Evolutionary conservation across 192 early-diverging fungal genomes (phyloP), one percentile per base, ranked within the genome.

Genomic region (Haplosporangium gracile): DNA sequence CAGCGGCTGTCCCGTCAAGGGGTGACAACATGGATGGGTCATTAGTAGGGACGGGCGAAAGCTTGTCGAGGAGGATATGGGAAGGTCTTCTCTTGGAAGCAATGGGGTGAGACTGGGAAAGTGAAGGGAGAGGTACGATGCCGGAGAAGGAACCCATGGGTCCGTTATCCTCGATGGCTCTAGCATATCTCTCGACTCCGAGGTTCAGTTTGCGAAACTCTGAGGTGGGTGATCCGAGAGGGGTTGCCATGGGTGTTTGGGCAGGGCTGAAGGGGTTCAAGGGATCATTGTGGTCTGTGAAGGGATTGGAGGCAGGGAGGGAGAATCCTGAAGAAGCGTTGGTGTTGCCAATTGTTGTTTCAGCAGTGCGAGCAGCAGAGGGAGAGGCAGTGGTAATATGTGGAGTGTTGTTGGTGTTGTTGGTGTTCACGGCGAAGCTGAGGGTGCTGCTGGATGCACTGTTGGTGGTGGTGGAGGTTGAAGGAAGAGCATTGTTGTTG

Each of bases 71-170:
- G 22, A 76, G 68, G n/a, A 69, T 76, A 24, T 65, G 57, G 15
- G 83, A 85, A 9, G 83, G 83, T 60, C 78, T 29, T 24, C 83
- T 68, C 36, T 68, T 70, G 5, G 78, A 70, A 10, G 77, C 76
- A 11, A 72, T 36, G 13, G 42, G 77, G 11, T 78, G 63, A 5
- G 49, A 51, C 43, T 79, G 83, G 0, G 83, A 85, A 29, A 85
- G 69, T 18, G 77, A 75, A 11, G 83, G 83, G 0, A 85, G 42
- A 15, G 83, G 83, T 6, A 85, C 74, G 8, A 45, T 63, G 24
- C 83, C 83, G 16, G 83, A 85, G 74, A 85, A 85, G 65, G 77
- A 79, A 4, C 83, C 83, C 51, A 79, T 75, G 24, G 77, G 77
- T 1, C 71, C 83, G 8, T 68, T 55, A 57, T 85, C 83, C 34